Evolutionary conservation across 2,329 filamentous ascomycete species (phyloP), one percentile per base, ranked within the genome.

Genomic region (Botrytis paeoniae): DNA sequence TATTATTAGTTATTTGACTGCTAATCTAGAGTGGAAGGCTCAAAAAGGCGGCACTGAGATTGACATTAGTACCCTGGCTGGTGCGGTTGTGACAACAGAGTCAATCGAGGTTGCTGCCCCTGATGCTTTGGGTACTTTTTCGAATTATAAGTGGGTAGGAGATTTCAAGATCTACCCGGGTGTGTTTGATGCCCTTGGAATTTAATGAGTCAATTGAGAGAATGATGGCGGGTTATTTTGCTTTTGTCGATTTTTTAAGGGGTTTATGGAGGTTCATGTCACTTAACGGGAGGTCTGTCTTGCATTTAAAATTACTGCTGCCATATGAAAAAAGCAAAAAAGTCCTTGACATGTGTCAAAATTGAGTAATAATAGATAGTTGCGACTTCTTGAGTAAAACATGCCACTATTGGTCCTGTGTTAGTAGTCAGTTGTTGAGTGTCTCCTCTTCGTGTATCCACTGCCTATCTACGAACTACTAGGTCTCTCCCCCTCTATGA

Each of bases 1-100:
- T 5, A 79, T 82, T 32, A 73, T 78, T 37, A 73, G 76, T 16
- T 80, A 76, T 63, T 69, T 80, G 61, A 75, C 75, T 35, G 75
- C 75, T 48, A 75, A 79, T 16, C 72, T 80, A 37, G 73, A 79
- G 29, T 77, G 77, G 75, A 75, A 75, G 59, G 71, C 79, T 14
- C 60, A 70, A 25, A 48, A 59, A 10, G 72, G 8, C 7, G 72
- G 72, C 10, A 10, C 6, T 25, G 72, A 70, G 32, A 71, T 73
- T 22, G 25, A 60, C 20, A 64, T 64, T 54, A 62, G 25, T 7
- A 43, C 64, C 2, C 61, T 73, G n/a, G 32, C 25, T 9, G 59
- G 65, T 10, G 71, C 60, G 4, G 43, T 45, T 5, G 68, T 71
- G 18, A 70, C 43, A 25, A 48, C 48, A 14, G 20, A 73, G 25